Base-by-base conservation (phyloP, 1,284 basidiomycete genomes). In the Sporisorium sorghi region DNA sequence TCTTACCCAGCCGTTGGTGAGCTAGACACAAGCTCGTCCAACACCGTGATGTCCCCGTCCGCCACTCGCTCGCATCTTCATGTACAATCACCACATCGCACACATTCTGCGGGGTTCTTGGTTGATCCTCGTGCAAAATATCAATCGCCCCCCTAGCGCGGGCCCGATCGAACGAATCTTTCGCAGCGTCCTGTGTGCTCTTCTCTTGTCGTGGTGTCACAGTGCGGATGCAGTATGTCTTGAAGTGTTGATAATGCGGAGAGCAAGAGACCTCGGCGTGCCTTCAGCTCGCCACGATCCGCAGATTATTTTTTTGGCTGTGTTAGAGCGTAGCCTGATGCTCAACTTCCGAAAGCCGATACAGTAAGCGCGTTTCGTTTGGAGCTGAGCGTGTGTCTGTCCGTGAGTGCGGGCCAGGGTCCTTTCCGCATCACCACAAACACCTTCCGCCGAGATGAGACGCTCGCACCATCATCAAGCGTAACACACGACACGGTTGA, bases 71-170 rank as follows among this genome's bases (percentile, higher is more conserved):
- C 60, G 67, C 67, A 70, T 64, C 21, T 50, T 51, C 66, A 59
- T 70, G 67, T 70, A 70, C 57, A 44, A 70, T 32, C 57, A 70
- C 37, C 57, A 60, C 54, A 63, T 67, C 49, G 60, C 48, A 58
- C 60, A 63, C 53, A 17, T 15, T 56, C 44, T 28, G 52, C 56
- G 39, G 33, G 32, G 28, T 47, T 48, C 57, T 24, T 23, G 39
- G 9, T 21, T 21, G 55, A 44, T 55, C 23, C 26, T 30, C 37
- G 60, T 33, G 53, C 60, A 70, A 70, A 70, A 70, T 64, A 64
- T 64, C 60, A 64, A 64, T 64, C 61, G 67, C 67, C 57, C 59
- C 33, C 67, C 57, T 64, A 59, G 43, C 39, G 67, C 43, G 67
- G 67, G 67, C 61, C 53, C 61, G 61, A 64, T 64, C 59, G 51